phyloP scores from a whole-genome alignment of 2,329 filamentous ascomycete genomes.

The Colletotrichum liaoningense region DNA sequence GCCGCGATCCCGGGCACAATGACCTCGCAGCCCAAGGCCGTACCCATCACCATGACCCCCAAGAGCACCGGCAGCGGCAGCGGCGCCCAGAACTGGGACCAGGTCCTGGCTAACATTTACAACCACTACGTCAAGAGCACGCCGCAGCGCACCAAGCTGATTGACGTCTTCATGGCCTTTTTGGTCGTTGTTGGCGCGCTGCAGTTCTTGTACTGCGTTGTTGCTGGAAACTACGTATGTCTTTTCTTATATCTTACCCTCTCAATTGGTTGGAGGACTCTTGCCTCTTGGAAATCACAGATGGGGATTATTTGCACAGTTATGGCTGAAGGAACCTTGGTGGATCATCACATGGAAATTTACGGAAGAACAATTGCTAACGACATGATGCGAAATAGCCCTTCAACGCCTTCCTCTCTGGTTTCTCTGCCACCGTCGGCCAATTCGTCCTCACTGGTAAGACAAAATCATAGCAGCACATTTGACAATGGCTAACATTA shows the following conservation, averaged over 20 bases:
- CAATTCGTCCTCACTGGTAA: constrained; percentile 96
- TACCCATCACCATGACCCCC: constrained; percentile 31
- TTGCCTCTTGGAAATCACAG: neutral
- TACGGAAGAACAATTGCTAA: constrained; percentile 39
- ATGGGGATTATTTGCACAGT: neutral
- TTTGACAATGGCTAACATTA: constrained; percentile 2
- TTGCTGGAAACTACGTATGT: constrained; percentile 93
- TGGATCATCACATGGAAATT: neutral
- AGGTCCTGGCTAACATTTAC: constrained; percentile 78
- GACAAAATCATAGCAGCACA: constrained; percentile 40
- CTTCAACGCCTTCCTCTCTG: constrained; percentile 98
- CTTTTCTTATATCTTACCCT: neutral
- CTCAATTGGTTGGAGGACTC: neutral
- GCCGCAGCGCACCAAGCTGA: constrained; percentile 89
- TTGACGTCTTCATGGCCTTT: constrained; percentile 92
- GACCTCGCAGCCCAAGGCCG: constrained; percentile 36
- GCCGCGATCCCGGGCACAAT: constrained; percentile 36
- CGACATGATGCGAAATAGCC: constrained; percentile 67
- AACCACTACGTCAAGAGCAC: constrained; percentile 84
- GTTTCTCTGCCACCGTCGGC: constrained; percentile 93
- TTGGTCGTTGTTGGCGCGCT: constrained; percentile 86
- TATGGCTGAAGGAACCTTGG: neutral
- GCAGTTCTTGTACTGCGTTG: constrained; percentile 92
- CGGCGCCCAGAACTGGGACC: constrained; percentile 54
- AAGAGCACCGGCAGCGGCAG: constrained; percentile 42